phyloP scores from a whole-genome alignment of 83 land plant genomes.

The Picea abies region DNA sequence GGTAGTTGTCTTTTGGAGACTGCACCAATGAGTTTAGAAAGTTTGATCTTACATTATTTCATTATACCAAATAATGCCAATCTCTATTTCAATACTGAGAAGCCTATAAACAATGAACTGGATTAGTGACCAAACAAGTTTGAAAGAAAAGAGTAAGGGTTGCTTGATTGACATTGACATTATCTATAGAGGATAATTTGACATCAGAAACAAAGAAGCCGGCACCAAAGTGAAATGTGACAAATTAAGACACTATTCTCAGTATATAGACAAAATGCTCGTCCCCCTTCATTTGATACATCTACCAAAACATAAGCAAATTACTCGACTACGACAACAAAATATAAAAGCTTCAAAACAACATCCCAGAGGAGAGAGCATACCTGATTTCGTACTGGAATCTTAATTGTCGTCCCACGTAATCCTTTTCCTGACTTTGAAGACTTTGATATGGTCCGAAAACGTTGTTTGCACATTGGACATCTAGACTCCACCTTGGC shows the following conservation, averaged over 20 bases:
- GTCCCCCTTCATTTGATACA: not conserved
- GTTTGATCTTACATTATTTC: not conserved
- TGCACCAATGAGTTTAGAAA: too few relatives aligned
- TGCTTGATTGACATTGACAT: not conserved
- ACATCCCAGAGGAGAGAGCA: not conserved
- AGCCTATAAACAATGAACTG: not conserved
- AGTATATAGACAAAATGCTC: not conserved
- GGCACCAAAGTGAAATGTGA: not conserved
- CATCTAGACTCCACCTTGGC: too few relatives aligned
- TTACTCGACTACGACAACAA: not conserved
- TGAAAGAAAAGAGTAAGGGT: not conserved
- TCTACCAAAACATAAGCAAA: not conserved
- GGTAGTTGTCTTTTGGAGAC: too few relatives aligned
- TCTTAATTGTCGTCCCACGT: slow-evolving; percentile 52
- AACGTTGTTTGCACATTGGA: slow-evolving; percentile 92
- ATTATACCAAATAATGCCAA: not conserved
- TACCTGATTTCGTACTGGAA: slow-evolving; percentile 89
- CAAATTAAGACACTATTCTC: not conserved
- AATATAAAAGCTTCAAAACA: not conserved
- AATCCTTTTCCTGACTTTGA: slow-evolving; percentile 49
- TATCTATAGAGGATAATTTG: not conserved
- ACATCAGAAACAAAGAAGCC: not conserved
- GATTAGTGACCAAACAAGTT: not conserved
- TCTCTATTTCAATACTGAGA: not conserved
- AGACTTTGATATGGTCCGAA: slow-evolving; percentile 64